Evolutionary conservation across 176 grass and related monocot species (phyloP), one percentile per base, ranked within the genome.

Genomic region (Triticum aestivum): DNA sequence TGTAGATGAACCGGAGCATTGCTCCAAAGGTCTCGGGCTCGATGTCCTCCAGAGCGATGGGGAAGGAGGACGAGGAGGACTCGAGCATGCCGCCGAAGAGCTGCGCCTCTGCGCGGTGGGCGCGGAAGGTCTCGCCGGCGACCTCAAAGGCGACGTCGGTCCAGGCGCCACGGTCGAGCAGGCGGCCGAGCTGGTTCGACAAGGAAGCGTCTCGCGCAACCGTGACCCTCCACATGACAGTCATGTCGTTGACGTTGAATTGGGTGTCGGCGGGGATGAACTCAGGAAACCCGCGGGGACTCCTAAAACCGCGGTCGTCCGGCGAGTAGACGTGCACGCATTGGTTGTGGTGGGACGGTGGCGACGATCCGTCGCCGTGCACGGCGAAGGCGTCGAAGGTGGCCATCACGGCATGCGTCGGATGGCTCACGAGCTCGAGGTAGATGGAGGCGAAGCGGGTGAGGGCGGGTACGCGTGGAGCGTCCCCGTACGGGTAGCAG

Each of bases 1-100:
- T 89, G 65, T 92, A 92, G 38, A 92, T 86, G 79, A 89, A 92
- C 35, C 72, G 51, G 17, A 89, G 79, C 84, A 89, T 10, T 11
- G 87, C 87, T 20, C 68, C 39, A 13, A 92, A 92, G 18, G 56
- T 56, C 9, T 54, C 38, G 0, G 66, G n/a, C 20, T 85, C 62
- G 18, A 89, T 80, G 47, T 81, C 82, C 1, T 21, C 37, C 23
- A 89, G 34, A 35, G 78, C 45, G 34, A 89, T 85, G 26, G 8
- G 11, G 11, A 42, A 9, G 27, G 65, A 9, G 15, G 32, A 26
- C 26, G 67, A 9, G 17, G 33, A 21, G 13, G 62, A 52, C 74
- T 89, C 81, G 0, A 37, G 8, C 87, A 80, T 85, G 9, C 21
- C 4, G 37, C 88, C 76, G 12, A 75, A 85, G 42, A 85, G 52